Percentiles rank a stretch among this genome's conserved stretches.
Conservation (phyloP, 768 basidiomycete species). For the Amanita jacksonii region DNA sequence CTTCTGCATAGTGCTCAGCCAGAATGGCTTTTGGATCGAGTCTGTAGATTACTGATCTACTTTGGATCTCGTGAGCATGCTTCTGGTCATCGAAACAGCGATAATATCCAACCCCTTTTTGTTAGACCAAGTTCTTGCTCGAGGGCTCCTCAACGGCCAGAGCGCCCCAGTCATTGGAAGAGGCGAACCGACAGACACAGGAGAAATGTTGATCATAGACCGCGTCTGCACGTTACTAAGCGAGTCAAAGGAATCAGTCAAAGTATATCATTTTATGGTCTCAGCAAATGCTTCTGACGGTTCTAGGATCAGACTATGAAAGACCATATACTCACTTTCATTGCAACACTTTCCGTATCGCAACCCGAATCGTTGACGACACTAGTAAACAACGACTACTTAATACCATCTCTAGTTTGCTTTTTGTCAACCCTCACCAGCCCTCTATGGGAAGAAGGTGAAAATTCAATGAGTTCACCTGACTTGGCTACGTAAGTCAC, state of each 20-base stretch:
- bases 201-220: slow-evolving; percentile 35
- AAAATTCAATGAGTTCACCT: slow-evolving; percentile 25
- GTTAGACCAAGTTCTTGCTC: slow-evolving; percentile 35
- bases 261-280: background rate
- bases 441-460: slow-evolving; percentile 61
- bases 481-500: slow-evolving; percentile 27
- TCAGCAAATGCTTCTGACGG: background rate
- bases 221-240: slow-evolving; percentile 12
- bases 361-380: slow-evolving; percentile 26
- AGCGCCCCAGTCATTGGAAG: slow-evolving; percentile 15
- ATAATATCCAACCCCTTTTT: slow-evolving; percentile 3
- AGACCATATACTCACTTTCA: slow-evolving; percentile 23
- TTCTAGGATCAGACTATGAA: background rate
- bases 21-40: slow-evolving; percentile 36
- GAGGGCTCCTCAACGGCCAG: slow-evolving; percentile 30
- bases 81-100: background rate
- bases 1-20: slow-evolving; percentile 47
- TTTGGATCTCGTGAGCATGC: slow-evolving; percentile 42
- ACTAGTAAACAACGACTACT: slow-evolving; percentile 36
- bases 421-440: slow-evolving; percentile 43
- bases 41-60: slow-evolving; percentile 40
- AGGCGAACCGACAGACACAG: slow-evolving; percentile 16
- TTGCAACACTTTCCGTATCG: slow-evolving; percentile 31
- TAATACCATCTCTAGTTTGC: slow-evolving; percentile 58
- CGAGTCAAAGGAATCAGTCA: background rate